A percentile compares a stretch with the other conserved stretches of the same genome.
Conservation (phyloP, 1,139 yeast genomes). For the Pichia sp. region DNA sequence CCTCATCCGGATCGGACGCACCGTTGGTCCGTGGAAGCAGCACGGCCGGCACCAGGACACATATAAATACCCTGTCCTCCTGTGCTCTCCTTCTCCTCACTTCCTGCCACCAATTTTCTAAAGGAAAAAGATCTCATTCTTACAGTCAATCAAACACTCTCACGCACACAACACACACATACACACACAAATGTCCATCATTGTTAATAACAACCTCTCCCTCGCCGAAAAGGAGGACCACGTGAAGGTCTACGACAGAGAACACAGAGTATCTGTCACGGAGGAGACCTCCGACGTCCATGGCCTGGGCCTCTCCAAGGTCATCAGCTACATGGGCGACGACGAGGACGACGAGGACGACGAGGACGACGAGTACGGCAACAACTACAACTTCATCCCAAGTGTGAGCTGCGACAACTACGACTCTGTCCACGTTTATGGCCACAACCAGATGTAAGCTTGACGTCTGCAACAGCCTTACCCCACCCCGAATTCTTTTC, state of each 20-base stretch:
- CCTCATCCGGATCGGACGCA: neutral
- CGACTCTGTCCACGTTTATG: conserved; percentile 15
- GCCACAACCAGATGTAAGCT: conserved; percentile 16
- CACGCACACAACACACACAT: neutral
- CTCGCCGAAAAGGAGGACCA: conserved; percentile 13
- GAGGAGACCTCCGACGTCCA: conserved; percentile 6
- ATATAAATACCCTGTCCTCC: neutral
- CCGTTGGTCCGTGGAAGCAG: neutral
- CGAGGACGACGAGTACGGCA: neutral
- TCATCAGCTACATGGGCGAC: conserved; percentile 13
- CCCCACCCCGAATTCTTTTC: neutral
- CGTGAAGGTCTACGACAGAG: conserved; percentile 13
- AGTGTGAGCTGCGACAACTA: conserved; percentile 14
- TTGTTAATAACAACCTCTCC: conserved; percentile 16
- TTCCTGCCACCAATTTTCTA: neutral
- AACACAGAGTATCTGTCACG: conserved; percentile 10
- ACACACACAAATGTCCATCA: conserved; percentile 14
- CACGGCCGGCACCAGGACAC: neutral
- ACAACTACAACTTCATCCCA: conserved; percentile 13
- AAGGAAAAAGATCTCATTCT: neutral
- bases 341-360: conserved; percentile 4
- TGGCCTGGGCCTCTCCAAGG: conserved; percentile 12
- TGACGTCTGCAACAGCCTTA: neutral
- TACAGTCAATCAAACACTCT: neutral
- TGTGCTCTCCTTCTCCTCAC: neutral